Conservation (phyloP, 164 flowering plant species). For the Taxillus chinensis region DNA sequence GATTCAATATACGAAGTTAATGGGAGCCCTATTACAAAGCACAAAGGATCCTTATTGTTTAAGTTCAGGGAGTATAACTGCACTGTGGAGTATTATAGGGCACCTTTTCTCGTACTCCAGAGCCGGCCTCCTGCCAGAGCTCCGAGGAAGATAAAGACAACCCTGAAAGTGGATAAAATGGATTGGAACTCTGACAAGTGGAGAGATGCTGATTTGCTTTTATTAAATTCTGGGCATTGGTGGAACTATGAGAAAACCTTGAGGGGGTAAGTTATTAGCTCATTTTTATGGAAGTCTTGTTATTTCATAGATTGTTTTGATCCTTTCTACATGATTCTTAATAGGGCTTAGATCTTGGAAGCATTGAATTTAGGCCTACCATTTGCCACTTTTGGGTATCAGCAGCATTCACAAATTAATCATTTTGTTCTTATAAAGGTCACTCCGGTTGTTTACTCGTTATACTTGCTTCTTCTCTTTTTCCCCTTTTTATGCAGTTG, state of each 20-base stretch:
- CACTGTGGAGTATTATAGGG: conserved; percentile 88
- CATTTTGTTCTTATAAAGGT: too few relatives aligned
- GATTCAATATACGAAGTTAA: conserved; percentile 78
- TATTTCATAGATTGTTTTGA: too few relatives aligned
- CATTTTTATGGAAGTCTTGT: neutral
- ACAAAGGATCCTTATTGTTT: conserved; percentile 80
- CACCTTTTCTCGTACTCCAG: conserved; percentile 88
- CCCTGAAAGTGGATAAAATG: conserved; percentile 76
- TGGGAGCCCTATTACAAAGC: conserved; percentile 94
- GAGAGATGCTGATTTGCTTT: conserved; percentile 81
- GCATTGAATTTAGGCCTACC: too few relatives aligned
- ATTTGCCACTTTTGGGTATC: too few relatives aligned
- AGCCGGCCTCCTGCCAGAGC: conserved; percentile 61
- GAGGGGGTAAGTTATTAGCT: conserved; percentile 45
- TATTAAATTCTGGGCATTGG: conserved; percentile 95
- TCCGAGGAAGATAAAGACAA: conserved; percentile 31
- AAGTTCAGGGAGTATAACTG: conserved; percentile 76
- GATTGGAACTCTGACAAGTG: conserved; percentile 76
- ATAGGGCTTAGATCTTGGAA: too few relatives aligned
- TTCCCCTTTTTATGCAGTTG: too few relatives aligned
- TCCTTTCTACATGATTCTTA: too few relatives aligned
- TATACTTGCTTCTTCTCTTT: too few relatives aligned
- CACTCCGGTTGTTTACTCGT: too few relatives aligned
- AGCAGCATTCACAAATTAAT: too few relatives aligned
- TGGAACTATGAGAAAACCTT: conserved; percentile 95